Percentiles rank a stretch among this genome's conserved stretches.
Evolutionary conservation across 2,329 filamentous ascomycete genomes (phyloP).

Genomic region (Endoconidiophora polonica): DNA sequence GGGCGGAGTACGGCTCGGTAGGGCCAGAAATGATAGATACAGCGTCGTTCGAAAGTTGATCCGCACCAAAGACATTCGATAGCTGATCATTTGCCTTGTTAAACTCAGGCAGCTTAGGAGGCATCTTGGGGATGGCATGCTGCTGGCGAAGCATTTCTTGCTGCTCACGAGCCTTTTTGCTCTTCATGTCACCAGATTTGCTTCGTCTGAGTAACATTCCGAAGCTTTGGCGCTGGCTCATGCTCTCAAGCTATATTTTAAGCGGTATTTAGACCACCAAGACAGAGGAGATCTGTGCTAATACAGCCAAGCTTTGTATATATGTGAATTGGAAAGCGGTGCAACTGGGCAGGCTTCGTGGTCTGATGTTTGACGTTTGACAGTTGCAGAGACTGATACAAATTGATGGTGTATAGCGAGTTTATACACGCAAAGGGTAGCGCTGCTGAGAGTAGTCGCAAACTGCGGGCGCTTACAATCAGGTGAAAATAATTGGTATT

Average conservation of each 20-base stretch:
- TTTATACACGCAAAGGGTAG: neutral
- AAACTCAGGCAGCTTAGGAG: slow-evolving; percentile 36
- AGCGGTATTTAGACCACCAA: neutral
- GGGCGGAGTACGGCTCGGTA: slow-evolving; percentile 23
- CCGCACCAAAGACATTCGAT: slow-evolving; percentile 30
- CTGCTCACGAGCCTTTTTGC: slow-evolving; percentile 44
- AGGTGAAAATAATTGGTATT: neutral
- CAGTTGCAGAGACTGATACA: too few relatives aligned
- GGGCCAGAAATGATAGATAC: slow-evolving; percentile 40
- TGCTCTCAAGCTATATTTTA: slow-evolving; percentile 12
- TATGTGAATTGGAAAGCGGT: too few relatives aligned
- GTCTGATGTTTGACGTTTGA: too few relatives aligned
- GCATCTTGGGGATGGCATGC: slow-evolving; percentile 27
- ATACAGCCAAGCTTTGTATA: too few relatives aligned
- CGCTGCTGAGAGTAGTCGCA: neutral
- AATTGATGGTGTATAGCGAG: too few relatives aligned
- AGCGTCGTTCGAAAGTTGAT: slow-evolving; percentile 43
- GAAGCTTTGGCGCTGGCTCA: slow-evolving; percentile 29
- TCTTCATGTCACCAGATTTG: slow-evolving; percentile 50
- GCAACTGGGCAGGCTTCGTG: neutral
- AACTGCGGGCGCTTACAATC: slow-evolving; percentile 2
- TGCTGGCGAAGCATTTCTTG: slow-evolving; percentile 32
- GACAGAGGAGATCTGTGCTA: neutral
- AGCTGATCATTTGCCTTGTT: slow-evolving; percentile 30
- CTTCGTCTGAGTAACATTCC: slow-evolving; percentile 48